Base-by-base conservation (phyloP, 2,329 filamentous ascomycete species). In the Cylindrodendrum hubeiense region DNA sequence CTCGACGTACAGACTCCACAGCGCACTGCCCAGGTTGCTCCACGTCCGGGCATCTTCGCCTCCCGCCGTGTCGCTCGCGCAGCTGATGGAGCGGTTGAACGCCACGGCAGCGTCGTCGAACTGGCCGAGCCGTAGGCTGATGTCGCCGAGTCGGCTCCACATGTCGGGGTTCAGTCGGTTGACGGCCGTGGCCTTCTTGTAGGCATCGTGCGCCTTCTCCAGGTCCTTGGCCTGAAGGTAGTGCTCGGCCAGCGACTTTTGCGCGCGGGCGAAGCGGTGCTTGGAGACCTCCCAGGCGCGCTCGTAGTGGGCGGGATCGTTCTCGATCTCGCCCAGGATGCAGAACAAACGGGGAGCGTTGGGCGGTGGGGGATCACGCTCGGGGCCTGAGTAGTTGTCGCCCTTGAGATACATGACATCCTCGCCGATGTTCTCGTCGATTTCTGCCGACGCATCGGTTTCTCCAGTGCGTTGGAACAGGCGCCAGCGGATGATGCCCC, bases 91-190 rank as follows among this genome's bases (percentile, higher is more conserved):
- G 22, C 94, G 87, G 9, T 90, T 90, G 78, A 97, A 99, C 0
- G 94, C 91, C 70, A 95, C 90, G 1, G 93, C 90, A 0, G 96
- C 95, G 21, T 92, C 91, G 21, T 90, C 85, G 81, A 93, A 98
- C 41, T 90, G 85, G 10, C 89, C 89, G 0, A 97, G 85, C 54
- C 95, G 90, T 21, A 99, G 86, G 69, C 91, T 89, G 56, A 97
- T 93, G 76, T 97, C 97, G 8, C 96, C 96, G 5, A 98, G 84
- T 0, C 95, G 90, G 75, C 94, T 94, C 96, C 96, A 99, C 61
- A 94, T 89, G 57, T 93, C 87, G 2, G 93, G 88, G 76, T 94
- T 95, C 41, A 97, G 84, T 15, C 93, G 88, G 77, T 97, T 97
- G 60, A 93, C 91, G 22, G 86, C 84, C 1, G 97, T 87, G 26